Evolutionary conservation across 306 rosid genomes (phyloP).

Genomic region (Gillenia trifoliata): DNA sequence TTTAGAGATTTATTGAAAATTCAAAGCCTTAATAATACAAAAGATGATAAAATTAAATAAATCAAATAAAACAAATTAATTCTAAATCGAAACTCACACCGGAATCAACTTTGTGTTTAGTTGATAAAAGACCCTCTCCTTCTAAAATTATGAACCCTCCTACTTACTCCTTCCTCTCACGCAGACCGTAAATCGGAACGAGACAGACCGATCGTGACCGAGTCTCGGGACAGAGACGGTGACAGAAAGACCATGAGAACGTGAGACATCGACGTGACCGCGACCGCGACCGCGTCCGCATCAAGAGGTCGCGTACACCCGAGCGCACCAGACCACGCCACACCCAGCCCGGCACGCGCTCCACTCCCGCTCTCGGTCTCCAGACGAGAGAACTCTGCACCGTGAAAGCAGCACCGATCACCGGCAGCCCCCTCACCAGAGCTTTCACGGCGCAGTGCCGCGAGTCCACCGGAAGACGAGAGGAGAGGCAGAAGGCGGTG

Average conservation of each 20-base stretch:
- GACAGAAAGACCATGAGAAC: slow-evolving; percentile 39
- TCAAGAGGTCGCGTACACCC: slow-evolving; percentile 67
- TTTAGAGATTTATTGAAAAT: too few species aligned
- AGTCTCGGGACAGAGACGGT: slow-evolving; percentile 21
- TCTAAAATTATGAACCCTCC: slow-evolving; percentile 2
- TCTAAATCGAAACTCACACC: too few species aligned
- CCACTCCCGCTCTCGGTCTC: slow-evolving; percentile 48
- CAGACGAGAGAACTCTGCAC: too few species aligned
- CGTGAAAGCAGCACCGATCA: too few species aligned
- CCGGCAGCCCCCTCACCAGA: slow-evolving; percentile 81
- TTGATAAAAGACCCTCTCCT: background rate
- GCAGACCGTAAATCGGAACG: slow-evolving; percentile 29
- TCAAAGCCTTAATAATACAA: too few species aligned
- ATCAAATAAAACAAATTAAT: too few species aligned
- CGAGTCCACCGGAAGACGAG: slow-evolving; percentile 55
- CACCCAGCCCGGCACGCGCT: slow-evolving; percentile 61
- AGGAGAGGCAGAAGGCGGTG: slow-evolving; percentile 57
- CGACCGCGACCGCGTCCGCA: slow-evolving; percentile 52
- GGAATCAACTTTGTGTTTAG: too few species aligned
- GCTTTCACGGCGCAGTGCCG: slow-evolving; percentile 58
- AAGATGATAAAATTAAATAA: too few species aligned
- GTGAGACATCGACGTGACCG: slow-evolving; percentile 49
- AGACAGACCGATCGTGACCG: slow-evolving; percentile 11
- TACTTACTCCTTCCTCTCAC: background rate
- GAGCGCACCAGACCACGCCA: slow-evolving; percentile 69